Base-by-base conservation (phyloP, 345 rosid species). In the Salix udensis region DNA sequence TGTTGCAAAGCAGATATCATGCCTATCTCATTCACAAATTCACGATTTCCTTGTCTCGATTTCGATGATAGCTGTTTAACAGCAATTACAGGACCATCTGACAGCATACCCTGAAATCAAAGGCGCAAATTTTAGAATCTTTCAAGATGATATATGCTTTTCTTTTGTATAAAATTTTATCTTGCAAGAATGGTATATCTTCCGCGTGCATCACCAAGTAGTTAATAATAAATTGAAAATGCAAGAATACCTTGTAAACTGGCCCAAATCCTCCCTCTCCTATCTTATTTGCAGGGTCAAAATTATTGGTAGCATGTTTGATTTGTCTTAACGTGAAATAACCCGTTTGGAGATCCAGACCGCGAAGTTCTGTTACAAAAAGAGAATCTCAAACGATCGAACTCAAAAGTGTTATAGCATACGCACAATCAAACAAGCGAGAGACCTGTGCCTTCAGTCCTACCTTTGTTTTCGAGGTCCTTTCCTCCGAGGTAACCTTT, bases 231-330 rank as follows among this genome's bases (percentile, higher is more conserved):
- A 3, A 70, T 8, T 12, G 12, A 7, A 64, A 26, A 30, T 64
- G n/a, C n/a, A 68, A 71, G 21, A 18, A 73, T 83, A 94, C 97
- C 96, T 90, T 92, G 87, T 85, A 92, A 60, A 94, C 98, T 21
- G 97, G 91, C 37, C 98, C 94, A 72, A 94, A 94, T 42, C 94
- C 98, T 85, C 98, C 97, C 86, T 94, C 98, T 62, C 94, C 97
- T 23, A 91, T 91, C 89, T 94, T 94, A 83, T 88, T 84, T 21
- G 86, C 85, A 52, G 89, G 76, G 76, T 90, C 86, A 66, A 94
- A 94, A 75, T 92, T 94, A 72, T 85, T 82, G 1, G 97, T 94
- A 19, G 96, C 93, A 37, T 84, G 74, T 81, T 90, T 91, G 34
- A 94, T 89, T 82, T 94, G 94, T 64, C 89, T 83, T 80, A 94